Evolutionary conservation across 2,329 filamentous ascomycete genomes (phyloP).

Genomic region (Clonostachys sp.): DNA sequence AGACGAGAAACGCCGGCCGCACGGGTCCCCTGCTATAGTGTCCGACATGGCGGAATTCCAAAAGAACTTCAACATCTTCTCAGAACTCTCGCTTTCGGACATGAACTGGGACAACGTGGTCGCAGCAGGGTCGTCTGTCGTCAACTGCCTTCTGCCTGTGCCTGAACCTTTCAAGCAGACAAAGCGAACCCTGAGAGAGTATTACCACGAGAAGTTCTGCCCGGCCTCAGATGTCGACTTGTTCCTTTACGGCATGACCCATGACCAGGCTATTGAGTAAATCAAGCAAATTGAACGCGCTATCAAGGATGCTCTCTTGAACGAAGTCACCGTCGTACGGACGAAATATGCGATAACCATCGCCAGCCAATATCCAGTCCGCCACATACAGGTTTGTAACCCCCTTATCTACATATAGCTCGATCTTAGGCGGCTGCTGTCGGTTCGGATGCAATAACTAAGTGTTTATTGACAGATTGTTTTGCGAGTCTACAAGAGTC

Average conservation of each 20-base stretch:
- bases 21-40: conserved; percentile 66
- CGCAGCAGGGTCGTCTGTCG: conserved; percentile 74
- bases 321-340: conserved; percentile 78
- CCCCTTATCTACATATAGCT: too few relatives aligned
- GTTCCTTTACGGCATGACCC: conserved; percentile 75
- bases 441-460: not conserved
- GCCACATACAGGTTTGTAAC: conserved; percentile 62
- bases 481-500: conserved; percentile 75
- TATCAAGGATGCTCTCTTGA: conserved; percentile 70
- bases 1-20: conserved; percentile 52
- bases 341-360: conserved; percentile 89
- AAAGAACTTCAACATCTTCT: conserved; percentile 77
- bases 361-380: conserved; percentile 75
- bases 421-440: not conserved
- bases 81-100: conserved; percentile 70
- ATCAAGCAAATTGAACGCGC: conserved; percentile 75
- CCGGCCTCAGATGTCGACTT: conserved; percentile 85
- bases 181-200: conserved; percentile 62
- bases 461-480: conserved; percentile 58
- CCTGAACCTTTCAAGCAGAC: conserved; percentile 56
- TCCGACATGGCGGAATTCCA: conserved; percentile 65
- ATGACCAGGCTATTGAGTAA: conserved; percentile 75
- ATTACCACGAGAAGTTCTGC: conserved; percentile 77
- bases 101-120: conserved; percentile 81
- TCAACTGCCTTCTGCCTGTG: conserved; percentile 72